phyloP scores from a whole-genome alignment of 2,329 filamentous ascomycete genomes.

The Cladosporium halotolerans region DNA sequence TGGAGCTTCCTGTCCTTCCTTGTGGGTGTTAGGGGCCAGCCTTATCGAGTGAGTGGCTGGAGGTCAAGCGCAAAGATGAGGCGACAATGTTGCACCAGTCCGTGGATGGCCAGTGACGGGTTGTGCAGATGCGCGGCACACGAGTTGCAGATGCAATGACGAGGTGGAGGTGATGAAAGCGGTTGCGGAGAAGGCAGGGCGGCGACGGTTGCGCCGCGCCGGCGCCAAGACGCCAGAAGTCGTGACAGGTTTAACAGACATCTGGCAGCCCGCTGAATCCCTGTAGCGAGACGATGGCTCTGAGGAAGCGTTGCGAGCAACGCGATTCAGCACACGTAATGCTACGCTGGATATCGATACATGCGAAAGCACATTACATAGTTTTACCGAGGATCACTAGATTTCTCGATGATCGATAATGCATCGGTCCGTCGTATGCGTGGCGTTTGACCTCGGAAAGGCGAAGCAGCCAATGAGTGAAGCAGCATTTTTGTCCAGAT shows the following conservation, averaged over 20 bases:
- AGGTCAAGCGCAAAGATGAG: conserved; percentile 9
- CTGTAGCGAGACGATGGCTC: too few species aligned
- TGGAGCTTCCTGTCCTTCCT: conserved; percentile 4
- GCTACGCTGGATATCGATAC: too few species aligned
- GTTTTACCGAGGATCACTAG: not conserved
- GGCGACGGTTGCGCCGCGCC: too few species aligned
- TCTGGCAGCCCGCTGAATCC: too few species aligned
- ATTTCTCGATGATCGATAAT: not conserved
- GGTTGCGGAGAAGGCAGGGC: too few species aligned
- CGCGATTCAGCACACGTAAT: not conserved
- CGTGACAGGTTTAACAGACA: too few species aligned
- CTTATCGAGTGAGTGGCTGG: not conserved
- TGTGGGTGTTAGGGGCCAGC: not conserved
- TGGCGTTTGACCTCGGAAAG: not conserved
- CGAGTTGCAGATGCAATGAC: not conserved
- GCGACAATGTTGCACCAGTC: conserved; percentile 5
- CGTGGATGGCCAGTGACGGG: not conserved
- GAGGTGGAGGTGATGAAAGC: too few species aligned
- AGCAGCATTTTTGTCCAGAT: not conserved
- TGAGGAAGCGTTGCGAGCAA: not conserved
- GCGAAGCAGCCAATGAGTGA: not conserved
- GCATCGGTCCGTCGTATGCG: too few species aligned
- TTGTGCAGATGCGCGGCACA: not conserved
- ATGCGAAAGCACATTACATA: not conserved
- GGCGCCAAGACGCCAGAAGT: too few species aligned